Evolutionary conservation across 2,329 filamentous ascomycete genomes (phyloP), one percentile per base, ranked within the genome.

Genomic region (Zalaria obscura): DNA sequence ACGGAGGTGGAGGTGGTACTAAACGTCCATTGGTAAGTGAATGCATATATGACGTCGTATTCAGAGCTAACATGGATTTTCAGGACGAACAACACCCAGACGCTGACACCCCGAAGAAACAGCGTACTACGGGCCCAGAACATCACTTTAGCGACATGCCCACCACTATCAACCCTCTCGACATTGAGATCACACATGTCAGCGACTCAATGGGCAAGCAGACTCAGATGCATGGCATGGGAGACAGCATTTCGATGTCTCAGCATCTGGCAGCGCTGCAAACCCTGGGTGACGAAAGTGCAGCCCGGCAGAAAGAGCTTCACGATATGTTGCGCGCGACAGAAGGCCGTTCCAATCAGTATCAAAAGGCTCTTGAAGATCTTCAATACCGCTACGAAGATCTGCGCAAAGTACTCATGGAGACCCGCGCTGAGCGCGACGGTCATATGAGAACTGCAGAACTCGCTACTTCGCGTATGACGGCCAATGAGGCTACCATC

Each of bases 181-280:
- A 58, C 3, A 43, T 57, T 25, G 60, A 64, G 5, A 46, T 60
- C 25, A 64, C 61, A 1, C 62, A 59, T 26, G 51, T 65, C 38
- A 68, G 62, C 42, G 63, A 67, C 45, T 67, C 64, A 0, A 52
- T 64, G 41, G 55, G 55, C 5, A 52, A 55, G 7, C 55, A 54
- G 4, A 52, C 49, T 7, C 11, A 41, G 18, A 18, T 18, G 18
- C 18, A 18, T 18, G 18, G 29, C 29, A n/a, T 32, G 29, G 29
- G 18, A 27, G 25, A 25, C 25, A 11, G 11, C 2, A 11, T 41
- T 7, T n/a, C 36, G 8, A n/a, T 11, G 25, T 35, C 40, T 2
- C 38, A 42, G 33, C 35, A 41, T 28, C 36, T 36, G 9, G 26
- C 38, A 27, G 35, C 25, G n/a, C 32, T 41, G 3, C 28, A 43